Evolutionary conservation across 306 rosid genomes (phyloP).

Genomic region (Phaseolus lunatus): DNA sequence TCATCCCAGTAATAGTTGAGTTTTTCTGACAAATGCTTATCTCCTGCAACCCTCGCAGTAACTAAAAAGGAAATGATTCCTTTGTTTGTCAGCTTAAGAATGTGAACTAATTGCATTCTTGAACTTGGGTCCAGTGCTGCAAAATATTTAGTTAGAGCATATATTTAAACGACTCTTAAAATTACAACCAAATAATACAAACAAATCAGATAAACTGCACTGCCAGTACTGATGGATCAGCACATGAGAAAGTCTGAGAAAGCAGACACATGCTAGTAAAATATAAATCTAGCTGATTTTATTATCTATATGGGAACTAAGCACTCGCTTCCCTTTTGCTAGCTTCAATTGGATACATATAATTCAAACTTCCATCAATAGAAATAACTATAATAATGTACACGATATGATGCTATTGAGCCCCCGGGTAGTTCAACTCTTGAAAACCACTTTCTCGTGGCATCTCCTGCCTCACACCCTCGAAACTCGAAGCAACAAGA

Average conservation of each 20-base stretch:
- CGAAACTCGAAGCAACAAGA: conserved; percentile 39
- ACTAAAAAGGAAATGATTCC: conserved; percentile 7
- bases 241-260: background rate
- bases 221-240: conserved; percentile 27
- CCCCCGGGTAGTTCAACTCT: conserved; percentile 51
- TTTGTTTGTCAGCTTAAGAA: conserved; percentile 7
- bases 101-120: background rate
- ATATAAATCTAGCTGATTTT: conserved; percentile 26
- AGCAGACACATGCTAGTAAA: background rate
- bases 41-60: background rate
- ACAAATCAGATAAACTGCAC: conserved; percentile 35
- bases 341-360: conserved; percentile 6
- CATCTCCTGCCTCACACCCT: conserved; percentile 32
- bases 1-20: background rate
- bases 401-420: conserved; percentile 25
- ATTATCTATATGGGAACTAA: conserved; percentile 39
- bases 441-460: conserved; percentile 50
- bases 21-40: conserved; percentile 35
- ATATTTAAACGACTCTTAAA: conserved; percentile 15
- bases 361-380: background rate
- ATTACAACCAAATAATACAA: conserved; percentile 30
- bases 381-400: conserved; percentile 19
- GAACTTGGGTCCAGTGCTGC: conserved; percentile 22
- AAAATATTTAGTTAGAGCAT: conserved; percentile 20
- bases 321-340: conserved; percentile 33